Evolutionary conservation across 73 alveolate genomes (phyloP).

Genomic region (Urostyla sp.): DNA sequence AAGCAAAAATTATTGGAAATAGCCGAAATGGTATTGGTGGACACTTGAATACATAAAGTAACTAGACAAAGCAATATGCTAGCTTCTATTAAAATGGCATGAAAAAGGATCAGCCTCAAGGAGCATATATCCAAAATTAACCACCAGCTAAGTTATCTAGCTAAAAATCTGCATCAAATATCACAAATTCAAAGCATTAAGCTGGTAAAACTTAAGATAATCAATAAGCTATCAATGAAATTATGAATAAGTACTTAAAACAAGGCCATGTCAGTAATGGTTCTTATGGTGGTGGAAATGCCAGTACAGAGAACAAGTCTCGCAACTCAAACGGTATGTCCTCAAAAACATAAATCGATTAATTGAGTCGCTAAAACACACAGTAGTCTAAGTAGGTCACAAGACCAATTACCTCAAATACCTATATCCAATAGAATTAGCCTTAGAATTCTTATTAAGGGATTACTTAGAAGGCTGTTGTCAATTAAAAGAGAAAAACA

Average conservation of each 20-base stretch:
- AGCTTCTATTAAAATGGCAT: slow-evolving; percentile 19
- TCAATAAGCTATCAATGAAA: slow-evolving; percentile 7
- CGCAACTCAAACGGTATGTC: slow-evolving; percentile 3
- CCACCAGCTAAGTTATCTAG: not conserved
- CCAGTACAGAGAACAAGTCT: slow-evolving; percentile 3
- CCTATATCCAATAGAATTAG: no score
- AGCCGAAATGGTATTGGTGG: slow-evolving; percentile 26
- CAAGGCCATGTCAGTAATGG: not conserved
- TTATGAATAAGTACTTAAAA: slow-evolving; percentile 31
- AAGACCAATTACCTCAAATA: no score
- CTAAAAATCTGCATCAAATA: not conserved
- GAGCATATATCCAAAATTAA: not conserved
- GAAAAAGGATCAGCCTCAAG: no score
- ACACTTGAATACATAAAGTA: slow-evolving; percentile 9
- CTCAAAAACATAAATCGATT: slow-evolving; percentile 15
- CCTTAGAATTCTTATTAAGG: no score
- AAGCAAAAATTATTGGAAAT: not conserved
- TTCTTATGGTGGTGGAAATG: not conserved
- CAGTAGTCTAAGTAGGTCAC: no score
- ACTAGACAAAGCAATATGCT: slow-evolving; percentile 12
- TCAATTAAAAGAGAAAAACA: no score
- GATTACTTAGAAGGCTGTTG: no score
- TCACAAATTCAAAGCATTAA: not conserved
- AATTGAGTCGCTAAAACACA: no score
- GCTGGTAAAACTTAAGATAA: not conserved